A percentile compares a stretch with the other conserved stretches of the same genome.
Evolutionary conservation across 148 eudicot species (phyloP).

Genomic region (Rhododendron ferrugineum): DNA sequence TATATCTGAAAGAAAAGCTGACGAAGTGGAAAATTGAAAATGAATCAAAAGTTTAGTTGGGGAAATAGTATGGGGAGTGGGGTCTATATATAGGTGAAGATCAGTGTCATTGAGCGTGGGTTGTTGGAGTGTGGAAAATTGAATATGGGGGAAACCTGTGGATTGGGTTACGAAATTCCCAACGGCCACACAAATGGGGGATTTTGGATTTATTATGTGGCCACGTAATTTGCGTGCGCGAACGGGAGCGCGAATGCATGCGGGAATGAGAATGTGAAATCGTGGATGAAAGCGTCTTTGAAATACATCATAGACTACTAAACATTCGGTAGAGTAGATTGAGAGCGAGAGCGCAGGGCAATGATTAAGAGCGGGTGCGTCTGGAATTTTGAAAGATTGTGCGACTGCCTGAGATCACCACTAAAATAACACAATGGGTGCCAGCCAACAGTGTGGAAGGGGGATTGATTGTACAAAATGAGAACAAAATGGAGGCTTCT

Average conservation of each 20-base stretch:
- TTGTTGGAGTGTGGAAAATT: slow-evolving; percentile 12
- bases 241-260: too few relatives aligned
- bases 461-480: background rate
- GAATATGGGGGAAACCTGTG: background rate
- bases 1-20: slow-evolving; percentile 5
- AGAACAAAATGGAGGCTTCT: slow-evolving; percentile 11
- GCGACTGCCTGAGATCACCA: too few relatives aligned
- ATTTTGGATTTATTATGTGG: background rate
- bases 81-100: background rate
- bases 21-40: background rate
- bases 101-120: background rate
- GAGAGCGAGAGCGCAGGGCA: fast-evolving
- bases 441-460: background rate
- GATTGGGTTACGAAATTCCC: background rate
- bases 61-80: background rate
- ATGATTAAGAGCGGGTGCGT: too few relatives aligned
- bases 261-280: too few relatives aligned
- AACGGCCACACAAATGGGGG: slow-evolving; percentile 1
- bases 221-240: too few relatives aligned
- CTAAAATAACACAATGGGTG: background rate
- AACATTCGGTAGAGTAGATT: too few relatives aligned
- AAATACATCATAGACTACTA: too few relatives aligned
- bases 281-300: too few relatives aligned
- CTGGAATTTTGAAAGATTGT: too few relatives aligned
- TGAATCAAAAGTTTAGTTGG: background rate